Base-by-base conservation (phyloP, 2,329 filamentous ascomycete species). In the Ophiocordyceps camponoti-floridani region DNA sequence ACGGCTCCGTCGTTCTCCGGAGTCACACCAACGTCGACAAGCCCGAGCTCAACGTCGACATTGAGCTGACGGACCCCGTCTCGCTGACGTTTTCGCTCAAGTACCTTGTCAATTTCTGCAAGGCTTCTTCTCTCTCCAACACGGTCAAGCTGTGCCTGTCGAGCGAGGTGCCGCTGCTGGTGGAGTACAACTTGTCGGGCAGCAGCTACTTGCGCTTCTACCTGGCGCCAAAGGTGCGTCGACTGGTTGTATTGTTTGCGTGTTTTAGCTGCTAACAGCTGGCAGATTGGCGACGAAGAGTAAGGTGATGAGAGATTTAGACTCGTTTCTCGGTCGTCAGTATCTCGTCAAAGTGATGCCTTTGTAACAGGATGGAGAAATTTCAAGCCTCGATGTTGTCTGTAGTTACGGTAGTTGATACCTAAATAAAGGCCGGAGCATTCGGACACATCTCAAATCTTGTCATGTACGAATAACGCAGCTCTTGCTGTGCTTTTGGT, bases 31-130 rank as follows among this genome's bases (percentile, higher is more conserved):
- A 87, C 60, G 75, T 95, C 51, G 89, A 96, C 38, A 94, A 96
- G 70, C 81, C 85, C 42, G 77, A 84, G 10, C 71, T 82, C 59
- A 84, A 88, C 58, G 83, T 96, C 55, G 76, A 85, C 52, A 95
- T 98, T 62, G 79, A 87, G 59, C 78, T 98, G 49, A 82, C 78
- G 37, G 93, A 98, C 69, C 86, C 91, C 44, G 91, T 98, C 48
- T 75, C 84, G 33, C 76, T 98, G 50, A 96, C 89, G 43, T 98
- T 98, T 71, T 96, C 91, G 31, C 82, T 98, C 57, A 98, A 98
- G 71, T 98, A 98, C 69, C 81, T 98, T 3, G 85, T 94, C 73
- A 96, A 96, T 76, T 98, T 98, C 72, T 96, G 91, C 83, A 98
- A 98, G 72, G 93, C 93, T 31, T 83, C 86, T 50, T 80, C 78